phyloP scores from a whole-genome alignment of 2,329 filamentous ascomycete species.

The Herpomyces periplanetae region DNA sequence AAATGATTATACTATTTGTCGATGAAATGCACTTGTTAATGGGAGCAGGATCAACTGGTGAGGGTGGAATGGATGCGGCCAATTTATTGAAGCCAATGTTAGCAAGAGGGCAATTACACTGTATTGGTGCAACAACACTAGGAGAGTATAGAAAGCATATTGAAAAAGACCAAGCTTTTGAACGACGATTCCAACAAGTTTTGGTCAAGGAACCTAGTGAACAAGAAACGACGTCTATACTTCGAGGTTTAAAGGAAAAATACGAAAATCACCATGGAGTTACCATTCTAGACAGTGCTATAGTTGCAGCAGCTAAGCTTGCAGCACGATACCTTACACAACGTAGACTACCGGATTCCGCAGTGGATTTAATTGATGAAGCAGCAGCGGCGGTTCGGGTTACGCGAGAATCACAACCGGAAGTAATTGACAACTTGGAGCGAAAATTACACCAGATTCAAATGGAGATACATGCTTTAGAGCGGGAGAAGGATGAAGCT shows the following conservation, averaged over 20 bases:
- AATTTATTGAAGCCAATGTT: slow-evolving; percentile 96
- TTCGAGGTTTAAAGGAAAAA: slow-evolving; percentile 88
- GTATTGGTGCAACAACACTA: slow-evolving; percentile 81
- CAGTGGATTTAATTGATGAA: slow-evolving; percentile 82
- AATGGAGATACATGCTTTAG: slow-evolving; percentile 83
- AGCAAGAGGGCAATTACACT: slow-evolving; percentile 77
- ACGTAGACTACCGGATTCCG: slow-evolving; percentile 66
- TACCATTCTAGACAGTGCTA: slow-evolving; percentile 67
- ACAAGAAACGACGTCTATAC: slow-evolving; percentile 66
- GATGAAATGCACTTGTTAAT: slow-evolving; percentile 96
- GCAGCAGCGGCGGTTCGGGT: slow-evolving; percentile 86
- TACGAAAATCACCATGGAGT: slow-evolving; percentile 97
- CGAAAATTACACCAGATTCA: slow-evolving; percentile 57
- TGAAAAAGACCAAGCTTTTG: slow-evolving; percentile 89
- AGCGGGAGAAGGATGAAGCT: slow-evolving; percentile 73
- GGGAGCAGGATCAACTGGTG: slow-evolving; percentile 72
- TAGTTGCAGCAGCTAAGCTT: slow-evolving; percentile 61
- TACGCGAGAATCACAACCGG: slow-evolving; percentile 74
- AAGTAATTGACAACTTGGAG: slow-evolving; percentile 76
- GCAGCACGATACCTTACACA: slow-evolving; percentile 74
- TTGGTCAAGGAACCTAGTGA: slow-evolving; percentile 75
- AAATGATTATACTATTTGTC: slow-evolving; percentile 89
- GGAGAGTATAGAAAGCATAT: slow-evolving; percentile 94
- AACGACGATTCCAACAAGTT: slow-evolving; percentile 93
- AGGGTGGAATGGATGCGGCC: slow-evolving; percentile 93